phyloP scores from a whole-genome alignment of 495 filamentous ascomycete genomes.

The Haplographium delicatum region DNA sequence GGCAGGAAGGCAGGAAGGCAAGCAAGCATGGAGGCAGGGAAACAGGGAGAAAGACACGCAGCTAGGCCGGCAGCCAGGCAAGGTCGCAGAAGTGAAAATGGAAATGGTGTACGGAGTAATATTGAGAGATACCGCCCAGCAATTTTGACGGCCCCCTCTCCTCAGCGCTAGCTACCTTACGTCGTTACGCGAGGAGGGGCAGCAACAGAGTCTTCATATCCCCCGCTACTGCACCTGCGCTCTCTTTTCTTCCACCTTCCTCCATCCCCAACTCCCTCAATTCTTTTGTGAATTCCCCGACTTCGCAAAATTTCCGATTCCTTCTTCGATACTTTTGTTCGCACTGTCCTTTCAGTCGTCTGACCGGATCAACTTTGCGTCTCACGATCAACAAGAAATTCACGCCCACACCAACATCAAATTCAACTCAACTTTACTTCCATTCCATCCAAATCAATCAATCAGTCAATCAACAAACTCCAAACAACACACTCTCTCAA shows the following conservation, averaged over 20 bases:
- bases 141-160: background rate
- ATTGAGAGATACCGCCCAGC: too few relatives aligned
- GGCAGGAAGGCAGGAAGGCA: too few relatives aligned
- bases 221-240: conserved; percentile 22
- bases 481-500: conserved; percentile 9
- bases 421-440: too few relatives aligned
- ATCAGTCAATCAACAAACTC: background rate
- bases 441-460: background rate
- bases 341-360: conserved; percentile 29
- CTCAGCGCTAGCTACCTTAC: background rate
- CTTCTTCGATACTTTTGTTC: conserved; percentile 12
- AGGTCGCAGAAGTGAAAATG: too few relatives aligned
- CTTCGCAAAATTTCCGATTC: conserved; percentile 1
- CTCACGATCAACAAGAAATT: conserved; percentile 20
- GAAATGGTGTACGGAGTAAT: too few relatives aligned
- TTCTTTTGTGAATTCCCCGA: conserved; percentile 10
- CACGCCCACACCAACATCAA: too few relatives aligned
- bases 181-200: conserved; percentile 19
- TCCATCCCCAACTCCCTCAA: conserved; percentile 11
- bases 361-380: conserved; percentile 16
- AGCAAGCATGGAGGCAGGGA: background rate
- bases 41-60: background rate
- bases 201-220: conserved; percentile 21
- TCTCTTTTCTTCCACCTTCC: conserved; percentile 15
- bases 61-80: background rate